Evolutionary conservation across 192 early-diverging fungal genomes (phyloP).

Genomic region (Piromyces finnis): DNA sequence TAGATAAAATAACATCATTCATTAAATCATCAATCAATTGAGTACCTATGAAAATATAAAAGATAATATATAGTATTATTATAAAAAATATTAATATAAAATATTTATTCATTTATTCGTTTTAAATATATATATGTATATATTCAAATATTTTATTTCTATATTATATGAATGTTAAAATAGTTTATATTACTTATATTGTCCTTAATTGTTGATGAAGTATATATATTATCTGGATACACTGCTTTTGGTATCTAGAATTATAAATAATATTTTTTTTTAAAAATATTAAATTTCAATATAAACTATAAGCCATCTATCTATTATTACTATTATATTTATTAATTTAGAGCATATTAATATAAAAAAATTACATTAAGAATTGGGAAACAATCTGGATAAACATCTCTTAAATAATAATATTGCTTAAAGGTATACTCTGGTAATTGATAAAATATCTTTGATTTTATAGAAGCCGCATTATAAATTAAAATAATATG

Average conservation of each 20-base stretch:
- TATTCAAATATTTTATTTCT: no score
- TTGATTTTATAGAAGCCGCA: conserved; percentile 26
- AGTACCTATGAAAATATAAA: neutral
- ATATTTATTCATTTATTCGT: no score
- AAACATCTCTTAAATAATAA: conserved; percentile 54
- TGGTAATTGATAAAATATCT: conserved; percentile 38
- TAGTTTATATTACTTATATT: neutral
- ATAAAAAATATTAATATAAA: no score
- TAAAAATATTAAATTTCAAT: no score
- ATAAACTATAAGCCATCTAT: no score
- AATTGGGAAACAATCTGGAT: conserved; percentile 40
- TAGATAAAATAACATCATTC: neutral
- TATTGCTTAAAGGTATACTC: conserved; percentile 56
- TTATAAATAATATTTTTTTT: neutral
- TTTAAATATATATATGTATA: no score
- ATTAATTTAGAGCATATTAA: no score
- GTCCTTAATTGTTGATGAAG: neutral
- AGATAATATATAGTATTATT: no score
- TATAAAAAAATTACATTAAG: no score
- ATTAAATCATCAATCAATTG: neutral
- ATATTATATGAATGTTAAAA: no score
- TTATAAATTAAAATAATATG: conserved; percentile 66
- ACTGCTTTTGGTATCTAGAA: neutral
- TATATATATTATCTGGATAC: neutral
- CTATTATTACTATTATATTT: no score